A percentile compares a stretch with the other conserved stretches of the same genome.
These are phyloP conservation scores for Croton setiger DNA, from an alignment of 441 rosid species.

Conservation along the genomic window DNA sequence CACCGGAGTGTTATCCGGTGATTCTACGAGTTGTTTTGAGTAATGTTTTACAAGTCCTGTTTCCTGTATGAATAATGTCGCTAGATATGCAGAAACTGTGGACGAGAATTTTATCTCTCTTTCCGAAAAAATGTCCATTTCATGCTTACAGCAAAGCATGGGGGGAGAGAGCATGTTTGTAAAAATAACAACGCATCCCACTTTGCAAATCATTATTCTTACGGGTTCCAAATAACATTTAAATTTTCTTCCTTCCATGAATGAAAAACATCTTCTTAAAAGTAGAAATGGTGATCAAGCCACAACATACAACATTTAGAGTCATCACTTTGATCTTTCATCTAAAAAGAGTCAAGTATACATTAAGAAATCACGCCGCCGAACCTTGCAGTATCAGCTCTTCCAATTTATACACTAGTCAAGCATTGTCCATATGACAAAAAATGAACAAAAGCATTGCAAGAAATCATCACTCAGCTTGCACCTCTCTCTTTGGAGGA, in stretches of 20 bases:
- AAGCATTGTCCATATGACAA: background rate
- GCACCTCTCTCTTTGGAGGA: slow-evolving; percentile 80
- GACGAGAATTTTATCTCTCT: background rate
- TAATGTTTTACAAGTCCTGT: background rate
- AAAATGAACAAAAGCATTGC: background rate
- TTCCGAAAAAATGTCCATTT: background rate
- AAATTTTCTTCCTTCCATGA: no score
- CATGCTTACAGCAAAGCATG: slow-evolving; percentile 1
- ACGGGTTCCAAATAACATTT: no score
- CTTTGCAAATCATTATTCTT: no score
- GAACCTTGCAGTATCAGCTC: background rate
- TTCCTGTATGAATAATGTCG: background rate
- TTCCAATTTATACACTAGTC: background rate
- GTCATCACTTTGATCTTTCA: no score
- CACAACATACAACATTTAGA: no score
- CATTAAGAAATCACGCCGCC: background rate
- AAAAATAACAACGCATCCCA: no score
- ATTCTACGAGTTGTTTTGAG: slow-evolving; percentile 7
- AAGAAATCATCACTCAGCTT: slow-evolving; percentile 43
- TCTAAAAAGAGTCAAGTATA: no score
- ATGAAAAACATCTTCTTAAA: background rate
- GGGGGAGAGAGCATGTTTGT: background rate
- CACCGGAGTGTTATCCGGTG: slow-evolving; percentile 9
- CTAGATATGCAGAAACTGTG: background rate
- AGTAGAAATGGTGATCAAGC: no score